These are phyloP conservation scores for Trichoderma sp. DNA, from an alignment of 2,329 filamentous ascomycete species.

Conservation along the genomic window DNA sequence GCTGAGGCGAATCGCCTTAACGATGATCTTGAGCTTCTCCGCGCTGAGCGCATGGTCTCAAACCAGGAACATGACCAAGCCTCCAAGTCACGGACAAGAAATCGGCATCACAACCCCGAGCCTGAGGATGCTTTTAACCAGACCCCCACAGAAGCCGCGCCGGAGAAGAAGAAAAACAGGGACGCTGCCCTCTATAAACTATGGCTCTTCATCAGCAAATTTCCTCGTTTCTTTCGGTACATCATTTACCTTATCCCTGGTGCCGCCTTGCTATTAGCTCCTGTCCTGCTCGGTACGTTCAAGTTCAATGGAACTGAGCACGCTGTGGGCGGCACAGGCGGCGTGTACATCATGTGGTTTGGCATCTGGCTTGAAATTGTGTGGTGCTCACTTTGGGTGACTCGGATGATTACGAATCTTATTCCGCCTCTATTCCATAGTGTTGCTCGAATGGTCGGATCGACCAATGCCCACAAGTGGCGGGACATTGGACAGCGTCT, in stretches of 20 bases:
- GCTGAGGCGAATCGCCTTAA: conserved; percentile 40
- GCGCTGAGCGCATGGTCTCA: conserved; percentile 46
- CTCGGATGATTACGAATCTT: conserved; percentile 51
- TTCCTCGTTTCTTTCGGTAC: conserved; percentile 50
- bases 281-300: conserved; percentile 44
- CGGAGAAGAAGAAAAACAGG: conserved; percentile 32
- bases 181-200: conserved; percentile 39
- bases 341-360: conserved; percentile 82
- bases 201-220: conserved; percentile 46
- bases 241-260: conserved; percentile 48
- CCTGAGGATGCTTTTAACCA: conserved; percentile 49
- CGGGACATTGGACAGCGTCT: conserved; percentile 81
- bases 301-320: conserved; percentile 38
- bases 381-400: conserved; percentile 88
- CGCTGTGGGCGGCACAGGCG: conserved; percentile 63
- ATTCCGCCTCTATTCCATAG: conserved; percentile 47
- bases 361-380: conserved; percentile 92
- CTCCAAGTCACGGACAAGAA: conserved; percentile 27
- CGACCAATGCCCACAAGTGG: conserved; percentile 91
- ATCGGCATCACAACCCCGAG: conserved; percentile 34
- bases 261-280: conserved; percentile 44
- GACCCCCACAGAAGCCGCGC: conserved; percentile 27
- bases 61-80: conserved; percentile 39
- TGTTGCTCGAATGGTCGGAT: conserved; percentile 68
- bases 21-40: conserved; percentile 49